phyloP scores from a whole-genome alignment of 768 basidiomycete species.

The Auriscalpium vulgare region DNA sequence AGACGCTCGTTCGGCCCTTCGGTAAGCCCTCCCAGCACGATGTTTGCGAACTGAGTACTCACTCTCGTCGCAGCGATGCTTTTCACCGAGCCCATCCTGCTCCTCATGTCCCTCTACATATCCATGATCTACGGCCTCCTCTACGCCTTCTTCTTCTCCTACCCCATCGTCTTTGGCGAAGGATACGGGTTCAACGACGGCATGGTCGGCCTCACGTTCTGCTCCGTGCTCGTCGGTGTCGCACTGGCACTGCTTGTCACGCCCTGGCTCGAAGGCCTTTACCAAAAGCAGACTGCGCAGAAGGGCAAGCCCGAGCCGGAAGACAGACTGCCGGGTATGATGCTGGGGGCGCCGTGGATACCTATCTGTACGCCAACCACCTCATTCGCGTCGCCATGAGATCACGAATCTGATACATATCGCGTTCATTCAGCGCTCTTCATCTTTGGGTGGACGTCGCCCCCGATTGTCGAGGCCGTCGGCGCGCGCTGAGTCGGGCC shows the following conservation, averaged over 20 bases:
- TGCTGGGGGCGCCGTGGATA: slow-evolving; percentile 30
- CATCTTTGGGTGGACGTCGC: slow-evolving; percentile 34
- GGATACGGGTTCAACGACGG: slow-evolving; percentile 30
- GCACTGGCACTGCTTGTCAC: slow-evolving; percentile 26
- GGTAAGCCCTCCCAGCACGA: slow-evolving; percentile 4
- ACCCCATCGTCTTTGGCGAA: slow-evolving; percentile 31
- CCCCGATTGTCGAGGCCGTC: slow-evolving; percentile 25
- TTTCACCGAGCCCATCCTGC: slow-evolving; percentile 36
- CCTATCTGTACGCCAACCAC: slow-evolving; percentile 16
- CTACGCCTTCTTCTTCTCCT: slow-evolving; percentile 27
- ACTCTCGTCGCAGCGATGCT: slow-evolving; percentile 25
- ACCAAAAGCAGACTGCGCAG: slow-evolving; percentile 24
- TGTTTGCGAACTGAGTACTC: neutral
- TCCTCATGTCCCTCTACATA: slow-evolving; percentile 37
- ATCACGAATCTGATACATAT: neutral
- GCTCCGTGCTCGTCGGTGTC: slow-evolving; percentile 31
- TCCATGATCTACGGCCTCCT: slow-evolving; percentile 34
- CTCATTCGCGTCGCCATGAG: neutral
- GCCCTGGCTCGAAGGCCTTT: slow-evolving; percentile 26
- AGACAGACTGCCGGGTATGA: slow-evolving; percentile 31
- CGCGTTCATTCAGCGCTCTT: slow-evolving; percentile 25
- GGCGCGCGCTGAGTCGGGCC: slow-evolving; percentile 32
- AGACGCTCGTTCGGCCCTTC: slow-evolving; percentile 36
- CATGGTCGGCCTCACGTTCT: slow-evolving; percentile 30
- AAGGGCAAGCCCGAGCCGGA: slow-evolving; percentile 34